Conservation (phyloP, 1,139 yeast genomes). For the Debaryomyces fabryi region DNA sequence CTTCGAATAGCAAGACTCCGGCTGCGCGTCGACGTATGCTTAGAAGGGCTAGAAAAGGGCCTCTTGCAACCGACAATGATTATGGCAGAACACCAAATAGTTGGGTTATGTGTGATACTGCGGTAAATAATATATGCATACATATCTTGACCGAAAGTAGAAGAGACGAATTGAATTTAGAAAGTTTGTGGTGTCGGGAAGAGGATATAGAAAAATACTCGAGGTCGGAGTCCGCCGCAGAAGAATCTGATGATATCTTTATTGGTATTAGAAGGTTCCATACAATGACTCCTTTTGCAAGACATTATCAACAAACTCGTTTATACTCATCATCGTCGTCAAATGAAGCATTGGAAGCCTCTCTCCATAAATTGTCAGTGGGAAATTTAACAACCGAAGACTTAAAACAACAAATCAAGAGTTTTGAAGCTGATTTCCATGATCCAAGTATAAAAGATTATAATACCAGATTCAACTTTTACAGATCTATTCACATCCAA, state of each 20-base stretch:
- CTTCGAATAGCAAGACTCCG: constrained; percentile 59
- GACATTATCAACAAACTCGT: constrained; percentile 4
- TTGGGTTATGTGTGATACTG: constrained; percentile 82
- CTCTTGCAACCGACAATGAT: constrained; percentile 55
- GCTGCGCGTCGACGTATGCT: constrained; percentile 65
- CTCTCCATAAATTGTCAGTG: constrained; percentile 7
- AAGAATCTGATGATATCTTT: constrained; percentile 47
- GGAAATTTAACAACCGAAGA: constrained; percentile 13
- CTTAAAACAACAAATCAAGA: constrained; percentile 15
- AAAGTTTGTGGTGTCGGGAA: constrained; percentile 62
- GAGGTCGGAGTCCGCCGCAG: neutral
- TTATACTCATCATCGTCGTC: neutral
- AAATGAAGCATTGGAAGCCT: neutral
- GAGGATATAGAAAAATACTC: constrained; percentile 35
- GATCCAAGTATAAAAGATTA: constrained; percentile 29
- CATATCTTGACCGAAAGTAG: constrained; percentile 75
- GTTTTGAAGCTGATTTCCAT: constrained; percentile 24
- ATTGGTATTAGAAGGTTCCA: constrained; percentile 52
- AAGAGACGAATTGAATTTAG: constrained; percentile 68
- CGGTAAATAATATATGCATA: constrained; percentile 61
- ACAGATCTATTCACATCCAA: constrained; percentile 39
- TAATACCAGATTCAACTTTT: constrained; percentile 38
- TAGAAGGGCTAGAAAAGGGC: constrained; percentile 57
- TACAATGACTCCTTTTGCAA: constrained; percentile 25
- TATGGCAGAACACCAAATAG: constrained; percentile 63